Conservation (phyloP, 371 early-diverging fungal genomes). For the Entomophthora muscae region DNA sequence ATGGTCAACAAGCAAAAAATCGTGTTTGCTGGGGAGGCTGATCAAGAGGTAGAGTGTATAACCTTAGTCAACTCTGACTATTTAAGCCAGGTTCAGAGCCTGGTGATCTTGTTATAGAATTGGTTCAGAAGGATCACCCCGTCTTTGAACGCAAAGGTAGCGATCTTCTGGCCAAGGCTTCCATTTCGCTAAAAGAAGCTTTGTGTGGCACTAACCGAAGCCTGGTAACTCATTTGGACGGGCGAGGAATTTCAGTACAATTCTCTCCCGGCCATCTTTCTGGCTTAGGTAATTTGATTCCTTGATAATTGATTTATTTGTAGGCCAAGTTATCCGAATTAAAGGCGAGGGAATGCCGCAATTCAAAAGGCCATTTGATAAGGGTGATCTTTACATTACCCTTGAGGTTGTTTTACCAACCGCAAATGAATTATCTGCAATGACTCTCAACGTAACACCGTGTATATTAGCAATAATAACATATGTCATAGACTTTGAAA, state of each 20-base stretch:
- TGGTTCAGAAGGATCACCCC: conserved; percentile 56
- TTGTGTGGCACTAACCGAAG: conserved; percentile 27
- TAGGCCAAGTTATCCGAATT: conserved; percentile 40
- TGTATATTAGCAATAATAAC: neutral
- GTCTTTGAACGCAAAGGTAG: conserved; percentile 40
- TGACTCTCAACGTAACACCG: neutral
- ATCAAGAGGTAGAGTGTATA: conserved; percentile 40
- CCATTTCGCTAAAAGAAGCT: conserved; percentile 41
- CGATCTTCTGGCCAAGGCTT: conserved; percentile 34
- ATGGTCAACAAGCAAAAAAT: conserved; percentile 69
- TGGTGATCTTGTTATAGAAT: conserved; percentile 53
- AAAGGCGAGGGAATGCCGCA: conserved; percentile 61
- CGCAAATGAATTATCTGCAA: conserved; percentile 19
- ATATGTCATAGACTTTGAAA: neutral
- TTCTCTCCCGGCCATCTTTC: conserved; percentile 57
- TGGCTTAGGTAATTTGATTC: conserved; percentile 16
- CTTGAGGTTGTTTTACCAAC: conserved; percentile 84
- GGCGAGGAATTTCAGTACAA: conserved; percentile 38
- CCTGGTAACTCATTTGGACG: conserved; percentile 38
- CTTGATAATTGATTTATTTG: neutral
- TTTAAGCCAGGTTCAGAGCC: conserved; percentile 23
- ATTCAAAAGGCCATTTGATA: conserved; percentile 45
- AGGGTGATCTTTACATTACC: conserved; percentile 62
- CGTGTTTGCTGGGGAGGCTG: conserved; percentile 51
- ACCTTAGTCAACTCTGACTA: neutral